A percentile compares a stretch with the other conserved stretches of the same genome.
phyloP scores from a whole-genome alignment of 2,329 filamentous ascomycete species.

The Peltaster fructicola region DNA sequence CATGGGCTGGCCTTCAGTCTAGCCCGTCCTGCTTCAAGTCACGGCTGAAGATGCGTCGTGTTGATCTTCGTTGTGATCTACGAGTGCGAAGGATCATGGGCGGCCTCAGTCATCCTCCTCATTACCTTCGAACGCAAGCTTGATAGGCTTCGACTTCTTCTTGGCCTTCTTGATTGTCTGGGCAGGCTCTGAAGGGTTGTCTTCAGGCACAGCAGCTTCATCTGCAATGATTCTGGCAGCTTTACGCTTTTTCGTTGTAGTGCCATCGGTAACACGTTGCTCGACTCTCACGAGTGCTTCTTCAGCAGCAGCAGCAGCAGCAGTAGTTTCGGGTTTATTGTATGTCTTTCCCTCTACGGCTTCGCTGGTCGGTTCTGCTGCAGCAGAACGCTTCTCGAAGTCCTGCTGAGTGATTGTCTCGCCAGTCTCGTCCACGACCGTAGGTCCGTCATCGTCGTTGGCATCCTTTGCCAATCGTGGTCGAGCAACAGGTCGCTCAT shows the following conservation, averaged over 20 bases:
- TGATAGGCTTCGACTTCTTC: slow-evolving; percentile 19
- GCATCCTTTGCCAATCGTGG: slow-evolving; percentile 38
- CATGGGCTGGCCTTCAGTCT: slow-evolving; percentile 1
- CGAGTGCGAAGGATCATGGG: neutral
- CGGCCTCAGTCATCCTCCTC: slow-evolving; percentile 10
- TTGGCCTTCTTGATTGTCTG: slow-evolving; percentile 16
- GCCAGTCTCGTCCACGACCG: slow-evolving; percentile 56
- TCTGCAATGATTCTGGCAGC: slow-evolving; percentile 19
- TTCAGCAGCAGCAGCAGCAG: slow-evolving; percentile 8
- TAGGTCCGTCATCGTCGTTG: slow-evolving; percentile 58
- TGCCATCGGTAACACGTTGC: slow-evolving; percentile 9
- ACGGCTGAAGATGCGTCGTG: neutral
- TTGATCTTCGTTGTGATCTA: neutral
- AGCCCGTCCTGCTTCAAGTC: neutral
- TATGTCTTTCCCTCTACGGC: slow-evolving; percentile 8
- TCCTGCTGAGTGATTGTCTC: slow-evolving; percentile 38
- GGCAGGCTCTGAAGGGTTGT: slow-evolving; percentile 3
- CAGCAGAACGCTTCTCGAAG: slow-evolving; percentile 21
- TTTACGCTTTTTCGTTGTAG: slow-evolving; percentile 20
- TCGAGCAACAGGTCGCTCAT: slow-evolving; percentile 26
- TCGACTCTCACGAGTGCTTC: slow-evolving; percentile 5
- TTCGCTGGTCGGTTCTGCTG: slow-evolving; percentile 3
- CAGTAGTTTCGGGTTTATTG: slow-evolving; percentile 9
- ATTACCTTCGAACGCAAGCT: slow-evolving; percentile 20
- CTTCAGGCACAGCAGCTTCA: slow-evolving; percentile 7